Evolutionary conservation across 495 filamentous ascomycete genomes (phyloP), one percentile per base, ranked within the genome.

Genomic region (Oleoguttula mirabilis): DNA sequence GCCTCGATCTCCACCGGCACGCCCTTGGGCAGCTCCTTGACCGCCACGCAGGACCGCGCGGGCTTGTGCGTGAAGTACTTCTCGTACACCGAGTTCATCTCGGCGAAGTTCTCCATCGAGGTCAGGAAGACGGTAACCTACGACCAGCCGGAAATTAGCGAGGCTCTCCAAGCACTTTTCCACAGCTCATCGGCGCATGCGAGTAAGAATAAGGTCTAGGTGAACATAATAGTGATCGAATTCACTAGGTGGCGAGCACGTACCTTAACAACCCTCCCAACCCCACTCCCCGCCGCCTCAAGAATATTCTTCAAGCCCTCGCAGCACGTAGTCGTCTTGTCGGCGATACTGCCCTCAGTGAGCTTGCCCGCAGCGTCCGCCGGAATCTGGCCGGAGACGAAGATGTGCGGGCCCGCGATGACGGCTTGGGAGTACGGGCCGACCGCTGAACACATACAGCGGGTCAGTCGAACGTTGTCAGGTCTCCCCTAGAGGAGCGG

Each of bases 1-100:
- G 80, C 84, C 73, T 95, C 88, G 60, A 96, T 94, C 75, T 95
- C 88, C 40, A 94, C 78, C 37, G 78, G 75, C 36, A 87, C 87
- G 25, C 77, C 80, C 75, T 93, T 93, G 39, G 88, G 88, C 50
- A 95, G 69, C 67, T 88, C 76, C 60, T 77, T 76, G 36, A 88
- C 88, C 37, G 85, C 88, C 43, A 96, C 83, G 64, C 88, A 95
- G 66, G 83, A 90, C 35, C 88, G 75, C 21, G 88, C 86, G 14
- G 88, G 88, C 72, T 87, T 90, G 66, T 84, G 79, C 27, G 67
- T 66, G 64, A 94, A 90, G 70, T 77, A 82, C 67, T 83, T 82
- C 67, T 80, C 82, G 56, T 94, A 95, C 60, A 80, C 78, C 48
- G 69, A 70, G 66, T 94, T 94, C 82, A 95, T 86, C 63, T 77